Evolutionary conservation across 352 stramenopile genomes (phyloP).

Genomic region (Peronospora tabacina): DNA sequence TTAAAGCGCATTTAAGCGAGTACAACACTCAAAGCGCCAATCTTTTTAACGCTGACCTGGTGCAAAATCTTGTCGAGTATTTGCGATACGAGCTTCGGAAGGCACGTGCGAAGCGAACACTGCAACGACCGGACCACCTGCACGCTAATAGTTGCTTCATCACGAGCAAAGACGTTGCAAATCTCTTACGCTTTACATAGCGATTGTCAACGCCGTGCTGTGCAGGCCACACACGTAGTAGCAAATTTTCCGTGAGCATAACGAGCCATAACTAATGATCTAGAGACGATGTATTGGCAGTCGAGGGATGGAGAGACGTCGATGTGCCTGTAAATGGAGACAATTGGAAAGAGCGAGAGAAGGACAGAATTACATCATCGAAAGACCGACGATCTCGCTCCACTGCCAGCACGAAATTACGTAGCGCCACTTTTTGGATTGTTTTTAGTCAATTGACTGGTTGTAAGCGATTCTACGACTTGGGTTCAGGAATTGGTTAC

Average conservation of each 20-base stretch:
- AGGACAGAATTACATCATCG: slow-evolving; percentile 39
- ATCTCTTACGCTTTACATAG: slow-evolving; percentile 61
- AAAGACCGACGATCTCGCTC: slow-evolving; percentile 57
- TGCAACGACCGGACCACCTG: slow-evolving; percentile 24
- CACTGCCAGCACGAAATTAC: slow-evolving; percentile 56
- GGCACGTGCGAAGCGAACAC: slow-evolving; percentile 17
- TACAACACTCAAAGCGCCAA: slow-evolving; percentile 22
- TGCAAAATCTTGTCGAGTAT: slow-evolving; percentile 23
- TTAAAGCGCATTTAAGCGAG: slow-evolving; percentile 29
- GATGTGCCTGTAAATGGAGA: not conserved
- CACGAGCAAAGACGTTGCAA: slow-evolving; percentile 58
- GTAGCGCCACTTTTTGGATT: slow-evolving; percentile 35
- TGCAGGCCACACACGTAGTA: slow-evolving; percentile 64
- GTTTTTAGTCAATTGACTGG: slow-evolving; percentile 6
- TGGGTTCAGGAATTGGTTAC: not conserved
- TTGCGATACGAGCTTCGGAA: slow-evolving; percentile 2
- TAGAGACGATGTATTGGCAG: slow-evolving; percentile 12
- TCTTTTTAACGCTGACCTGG: slow-evolving; percentile 1
- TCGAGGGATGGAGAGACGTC: not conserved
- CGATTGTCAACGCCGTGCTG: slow-evolving; percentile 36
- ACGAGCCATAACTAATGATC: slow-evolving; percentile 40
- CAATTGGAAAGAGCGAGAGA: slow-evolving; percentile 24
- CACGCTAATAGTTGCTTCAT: slow-evolving; percentile 36
- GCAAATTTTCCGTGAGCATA: slow-evolving; percentile 46
- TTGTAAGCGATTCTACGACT: slow-evolving; percentile 1